These are phyloP conservation scores for Spirogloea muscicola DNA, from an alignment of 139 green algal genomes.

Conservation along the genomic window DNA sequence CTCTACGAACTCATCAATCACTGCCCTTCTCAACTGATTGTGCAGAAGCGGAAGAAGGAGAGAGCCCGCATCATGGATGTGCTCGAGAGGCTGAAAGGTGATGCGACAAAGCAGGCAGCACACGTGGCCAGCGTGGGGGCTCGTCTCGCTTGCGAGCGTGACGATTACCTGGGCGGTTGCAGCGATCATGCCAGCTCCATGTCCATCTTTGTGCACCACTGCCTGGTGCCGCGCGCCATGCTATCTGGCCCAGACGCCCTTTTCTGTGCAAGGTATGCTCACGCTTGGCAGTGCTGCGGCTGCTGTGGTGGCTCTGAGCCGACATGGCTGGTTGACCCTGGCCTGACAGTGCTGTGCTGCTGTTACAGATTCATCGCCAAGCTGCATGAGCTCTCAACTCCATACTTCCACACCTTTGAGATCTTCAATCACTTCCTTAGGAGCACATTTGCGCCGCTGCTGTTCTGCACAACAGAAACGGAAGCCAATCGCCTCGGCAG, in stretches of 20 bases:
- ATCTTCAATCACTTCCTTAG: conserved; percentile 6
- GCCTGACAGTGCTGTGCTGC: no score
- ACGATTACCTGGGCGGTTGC: conserved; percentile 8
- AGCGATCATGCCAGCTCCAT: conserved; percentile 16
- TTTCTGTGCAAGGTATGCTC: conserved; percentile 26
- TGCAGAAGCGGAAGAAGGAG: conserved; percentile 49
- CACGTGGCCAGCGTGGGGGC: not conserved
- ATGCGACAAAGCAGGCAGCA: conserved; percentile 33
- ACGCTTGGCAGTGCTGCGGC: conserved; percentile 4
- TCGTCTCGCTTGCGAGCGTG: conserved; percentile 21
- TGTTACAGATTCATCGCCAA: conserved; percentile 28
- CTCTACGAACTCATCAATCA: not conserved
- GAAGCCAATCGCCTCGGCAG: conserved; percentile 16
- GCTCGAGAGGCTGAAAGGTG: conserved; percentile 31
- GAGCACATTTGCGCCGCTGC: conserved; percentile 2
- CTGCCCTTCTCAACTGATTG: no score
- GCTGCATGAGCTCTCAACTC: conserved; percentile 21
- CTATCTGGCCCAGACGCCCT: conserved; percentile 15
- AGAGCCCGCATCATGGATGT: conserved; percentile 39
- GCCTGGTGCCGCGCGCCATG: conserved; percentile 29
- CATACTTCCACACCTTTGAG: conserved; percentile 11
- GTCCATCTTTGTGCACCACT: conserved; percentile 37
- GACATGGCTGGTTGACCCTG: no score
- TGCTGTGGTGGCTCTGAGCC: conserved; percentile 12
- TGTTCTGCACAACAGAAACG: conserved; percentile 27